These are phyloP conservation scores for Zanthoxylum bungeanum DNA, from an alignment of 345 rosid genomes.

Conservation along the genomic window DNA sequence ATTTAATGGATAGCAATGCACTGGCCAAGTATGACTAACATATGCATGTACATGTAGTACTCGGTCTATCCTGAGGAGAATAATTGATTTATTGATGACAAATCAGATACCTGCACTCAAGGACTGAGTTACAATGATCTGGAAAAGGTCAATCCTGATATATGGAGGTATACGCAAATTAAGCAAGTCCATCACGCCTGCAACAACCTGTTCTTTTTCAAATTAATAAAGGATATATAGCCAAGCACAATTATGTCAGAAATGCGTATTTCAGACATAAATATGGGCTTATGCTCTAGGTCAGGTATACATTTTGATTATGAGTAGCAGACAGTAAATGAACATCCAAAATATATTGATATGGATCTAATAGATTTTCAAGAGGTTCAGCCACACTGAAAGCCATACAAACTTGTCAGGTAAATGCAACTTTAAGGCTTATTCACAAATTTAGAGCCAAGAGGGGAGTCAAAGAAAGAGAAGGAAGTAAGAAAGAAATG, in stretches of 20 bases:
- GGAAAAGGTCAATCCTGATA: constrained; percentile 74
- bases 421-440: background rate
- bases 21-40: background rate
- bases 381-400: background rate
- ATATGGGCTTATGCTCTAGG: background rate
- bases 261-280: background rate
- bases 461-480: background rate
- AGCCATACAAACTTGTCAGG: background rate
- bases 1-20: background rate
- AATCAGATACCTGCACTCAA: constrained; percentile 49
- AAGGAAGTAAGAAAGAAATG: background rate
- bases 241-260: background rate
- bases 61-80: background rate
- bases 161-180: constrained; percentile 72
- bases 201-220: constrained; percentile 61
- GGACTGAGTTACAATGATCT: constrained; percentile 59
- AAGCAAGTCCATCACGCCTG: constrained; percentile 74
- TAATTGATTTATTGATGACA: background rate
- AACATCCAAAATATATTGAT: background rate
- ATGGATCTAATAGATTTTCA: background rate
- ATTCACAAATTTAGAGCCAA: background rate
- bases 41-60: background rate
- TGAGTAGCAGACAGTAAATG: background rate
- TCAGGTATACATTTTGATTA: background rate
- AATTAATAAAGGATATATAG: constrained; percentile 17